phyloP scores from a whole-genome alignment of 768 basidiomycete species.

The Ephemerocybe angulata region DNA sequence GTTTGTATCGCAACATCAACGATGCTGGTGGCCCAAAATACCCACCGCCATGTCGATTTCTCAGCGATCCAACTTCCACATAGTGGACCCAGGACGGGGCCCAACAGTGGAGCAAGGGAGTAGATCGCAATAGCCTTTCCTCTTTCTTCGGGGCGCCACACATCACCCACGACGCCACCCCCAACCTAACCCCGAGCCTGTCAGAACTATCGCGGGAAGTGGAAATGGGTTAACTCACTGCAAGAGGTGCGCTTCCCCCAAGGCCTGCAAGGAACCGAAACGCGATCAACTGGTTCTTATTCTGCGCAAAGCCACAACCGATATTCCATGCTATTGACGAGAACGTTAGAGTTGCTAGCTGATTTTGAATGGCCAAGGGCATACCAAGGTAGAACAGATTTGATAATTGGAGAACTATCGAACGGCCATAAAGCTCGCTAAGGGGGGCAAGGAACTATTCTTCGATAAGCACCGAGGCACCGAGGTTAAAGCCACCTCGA shows the following conservation, averaged over 20 bases:
- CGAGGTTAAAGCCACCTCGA: not conserved
- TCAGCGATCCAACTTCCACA: constrained; percentile 65
- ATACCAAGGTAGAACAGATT: constrained; percentile 68
- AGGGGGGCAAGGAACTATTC: constrained; percentile 52
- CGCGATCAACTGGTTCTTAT: constrained; percentile 52
- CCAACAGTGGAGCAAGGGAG: constrained; percentile 61
- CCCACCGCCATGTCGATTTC: constrained; percentile 68
- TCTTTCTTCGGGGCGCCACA: constrained; percentile 59
- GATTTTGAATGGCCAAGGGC: constrained; percentile 3
- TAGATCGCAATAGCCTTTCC: constrained; percentile 63
- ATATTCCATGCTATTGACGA: constrained; percentile 52
- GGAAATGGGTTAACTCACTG: constrained; percentile 45
- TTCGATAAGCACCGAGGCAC: not conserved
- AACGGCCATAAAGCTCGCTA: constrained; percentile 69
- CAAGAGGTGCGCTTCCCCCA: constrained; percentile 68
- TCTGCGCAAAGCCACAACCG: constrained; percentile 62
- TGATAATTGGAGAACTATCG: constrained; percentile 53
- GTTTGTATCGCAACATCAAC: constrained; percentile 52
- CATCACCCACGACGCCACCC: constrained; percentile 62
- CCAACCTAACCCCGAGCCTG: constrained; percentile 36
- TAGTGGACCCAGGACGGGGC: constrained; percentile 61
- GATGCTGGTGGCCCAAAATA: constrained; percentile 69
- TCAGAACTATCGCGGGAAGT: constrained; percentile 29
- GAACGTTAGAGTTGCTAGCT: not conserved
- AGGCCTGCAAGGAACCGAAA: constrained; percentile 70